Conservation (phyloP, 768 basidiomycete genomes). For the Amanita rubescens region DNA sequence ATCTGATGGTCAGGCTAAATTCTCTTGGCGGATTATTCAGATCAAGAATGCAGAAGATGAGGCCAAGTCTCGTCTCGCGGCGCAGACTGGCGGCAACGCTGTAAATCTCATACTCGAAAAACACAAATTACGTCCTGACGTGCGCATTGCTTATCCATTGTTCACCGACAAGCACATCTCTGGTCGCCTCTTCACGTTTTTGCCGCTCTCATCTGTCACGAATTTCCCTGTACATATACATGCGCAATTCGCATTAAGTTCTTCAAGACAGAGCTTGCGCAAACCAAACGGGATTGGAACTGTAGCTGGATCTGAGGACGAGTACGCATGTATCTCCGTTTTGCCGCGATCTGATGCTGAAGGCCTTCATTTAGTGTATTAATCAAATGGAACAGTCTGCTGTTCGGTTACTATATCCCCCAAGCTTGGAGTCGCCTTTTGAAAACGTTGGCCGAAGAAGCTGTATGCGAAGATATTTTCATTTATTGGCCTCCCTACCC, state of each 20-base stretch:
- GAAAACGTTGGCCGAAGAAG: slow-evolving; percentile 17
- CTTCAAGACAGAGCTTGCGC: slow-evolving; percentile 35
- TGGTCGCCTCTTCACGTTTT: slow-evolving; percentile 41
- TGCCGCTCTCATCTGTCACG: slow-evolving; percentile 40
- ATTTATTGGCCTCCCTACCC: slow-evolving; percentile 33
- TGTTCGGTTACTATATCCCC: slow-evolving; percentile 39
- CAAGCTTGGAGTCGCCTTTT: slow-evolving; percentile 33
- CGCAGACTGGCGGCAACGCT: neutral
- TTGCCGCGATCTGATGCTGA: neutral
- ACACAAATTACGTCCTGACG: slow-evolving; percentile 34
- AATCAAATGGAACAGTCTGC: slow-evolving; percentile 39
- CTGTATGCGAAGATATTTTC: slow-evolving; percentile 24
- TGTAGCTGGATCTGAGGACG: slow-evolving; percentile 29
- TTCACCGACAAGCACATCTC: slow-evolving; percentile 8
- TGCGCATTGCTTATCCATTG: slow-evolving; percentile 30
- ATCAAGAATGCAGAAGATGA: slow-evolving; percentile 4
- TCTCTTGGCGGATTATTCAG: slow-evolving; percentile 28
- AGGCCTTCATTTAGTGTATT: slow-evolving; percentile 26
- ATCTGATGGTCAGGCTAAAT: neutral
- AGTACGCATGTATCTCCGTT: slow-evolving; percentile 21
- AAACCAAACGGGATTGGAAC: slow-evolving; percentile 34
- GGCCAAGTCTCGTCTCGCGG: neutral
- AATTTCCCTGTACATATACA: slow-evolving; percentile 40
- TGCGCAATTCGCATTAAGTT: slow-evolving; percentile 38
- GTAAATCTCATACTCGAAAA: slow-evolving; percentile 16